These are phyloP conservation scores for Saccharomycodes ludwigii DNA, from an alignment of 805 yeast species.

Conservation along the genomic window DNA sequence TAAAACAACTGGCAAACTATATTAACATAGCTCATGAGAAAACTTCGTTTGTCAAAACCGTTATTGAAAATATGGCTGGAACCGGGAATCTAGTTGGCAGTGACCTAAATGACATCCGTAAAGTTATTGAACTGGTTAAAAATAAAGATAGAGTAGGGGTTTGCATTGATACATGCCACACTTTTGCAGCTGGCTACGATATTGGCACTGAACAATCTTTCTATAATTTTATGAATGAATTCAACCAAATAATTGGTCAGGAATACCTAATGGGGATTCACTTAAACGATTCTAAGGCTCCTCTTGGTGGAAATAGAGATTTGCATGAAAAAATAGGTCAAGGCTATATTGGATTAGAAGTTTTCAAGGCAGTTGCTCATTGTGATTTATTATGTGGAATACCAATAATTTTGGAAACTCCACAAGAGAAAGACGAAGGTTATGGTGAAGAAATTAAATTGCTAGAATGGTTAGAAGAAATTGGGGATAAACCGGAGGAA, in stretches of 20 bases:
- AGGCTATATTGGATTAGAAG: constrained; percentile 82
- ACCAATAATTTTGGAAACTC: constrained; percentile 85
- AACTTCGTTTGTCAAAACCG: constrained; percentile 73
- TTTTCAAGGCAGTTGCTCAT: constrained; percentile 69
- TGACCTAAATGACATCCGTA: constrained; percentile 56
- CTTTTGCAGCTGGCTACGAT: constrained; percentile 95
- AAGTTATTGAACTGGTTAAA: constrained; percentile 67
- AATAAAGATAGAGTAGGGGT: constrained; percentile 84
- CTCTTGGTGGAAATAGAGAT: constrained; percentile 80
- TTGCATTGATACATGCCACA: constrained; percentile 91
- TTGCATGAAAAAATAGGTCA: constrained; percentile 81
- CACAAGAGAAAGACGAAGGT: constrained; percentile 52
- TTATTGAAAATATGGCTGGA: constrained; percentile 96
- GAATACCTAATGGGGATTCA: constrained; percentile 72
- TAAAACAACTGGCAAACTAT: constrained; percentile 59
- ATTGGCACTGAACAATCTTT: constrained; percentile 47
- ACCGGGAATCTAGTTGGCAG: constrained; percentile 87
- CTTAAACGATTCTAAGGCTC: constrained; percentile 91
- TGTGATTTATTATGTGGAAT: constrained; percentile 44
- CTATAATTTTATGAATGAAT: constrained; percentile 59
- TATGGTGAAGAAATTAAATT: constrained; percentile 77
- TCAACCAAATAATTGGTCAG: constrained; percentile 63
- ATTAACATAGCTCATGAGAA: constrained; percentile 66
- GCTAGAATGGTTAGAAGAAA: constrained; percentile 59
- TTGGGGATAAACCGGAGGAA: constrained; percentile 7